phyloP scores from a whole-genome alignment of 768 basidiomycete genomes.

The Phlegmacium glaucopus region DNA sequence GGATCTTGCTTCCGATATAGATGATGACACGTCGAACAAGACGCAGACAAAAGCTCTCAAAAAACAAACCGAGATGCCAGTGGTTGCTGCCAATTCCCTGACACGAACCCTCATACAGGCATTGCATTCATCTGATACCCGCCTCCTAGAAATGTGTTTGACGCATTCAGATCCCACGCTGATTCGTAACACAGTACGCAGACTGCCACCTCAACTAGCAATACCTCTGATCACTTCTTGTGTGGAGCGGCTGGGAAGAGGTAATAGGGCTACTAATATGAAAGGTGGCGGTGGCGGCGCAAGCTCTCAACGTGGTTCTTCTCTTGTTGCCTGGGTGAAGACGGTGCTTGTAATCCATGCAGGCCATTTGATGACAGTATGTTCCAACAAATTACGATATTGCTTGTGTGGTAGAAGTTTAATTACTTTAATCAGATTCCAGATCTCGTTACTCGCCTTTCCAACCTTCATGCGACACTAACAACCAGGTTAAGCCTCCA shows the following conservation, averaged over 20 bases:
- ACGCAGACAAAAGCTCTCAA: conserved; percentile 26
- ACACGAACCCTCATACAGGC: conserved; percentile 96
- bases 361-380: conserved; percentile 90
- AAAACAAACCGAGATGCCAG: conserved; percentile 32
- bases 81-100: conserved; percentile 78
- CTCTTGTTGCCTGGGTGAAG: conserved; percentile 74
- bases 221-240: conserved; percentile 85
- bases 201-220: conserved; percentile 83
- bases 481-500: conserved; percentile 78
- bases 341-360: conserved; percentile 83
- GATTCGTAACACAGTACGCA: conserved; percentile 82
- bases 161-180: conserved; percentile 77
- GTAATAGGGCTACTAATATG: conserved; percentile 65
- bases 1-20: conserved; percentile 43
- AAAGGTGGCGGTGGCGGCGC: conserved; percentile 78
- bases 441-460: conserved; percentile 83
- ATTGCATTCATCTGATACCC: conserved; percentile 89
- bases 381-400: conserved; percentile 23
- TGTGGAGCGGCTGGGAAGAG: conserved; percentile 82
- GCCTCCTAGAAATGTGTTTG: conserved; percentile 83
- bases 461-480: conserved; percentile 79
- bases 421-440: conserved; percentile 63
- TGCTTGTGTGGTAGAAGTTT: conserved; percentile 3
- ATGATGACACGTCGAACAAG: conserved; percentile 31
- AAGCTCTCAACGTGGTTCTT: conserved; percentile 71